Evolutionary conservation across 1,284 basidiomycete species (phyloP), one percentile per base, ranked within the genome.

Genomic region (Marasmius sp.): DNA sequence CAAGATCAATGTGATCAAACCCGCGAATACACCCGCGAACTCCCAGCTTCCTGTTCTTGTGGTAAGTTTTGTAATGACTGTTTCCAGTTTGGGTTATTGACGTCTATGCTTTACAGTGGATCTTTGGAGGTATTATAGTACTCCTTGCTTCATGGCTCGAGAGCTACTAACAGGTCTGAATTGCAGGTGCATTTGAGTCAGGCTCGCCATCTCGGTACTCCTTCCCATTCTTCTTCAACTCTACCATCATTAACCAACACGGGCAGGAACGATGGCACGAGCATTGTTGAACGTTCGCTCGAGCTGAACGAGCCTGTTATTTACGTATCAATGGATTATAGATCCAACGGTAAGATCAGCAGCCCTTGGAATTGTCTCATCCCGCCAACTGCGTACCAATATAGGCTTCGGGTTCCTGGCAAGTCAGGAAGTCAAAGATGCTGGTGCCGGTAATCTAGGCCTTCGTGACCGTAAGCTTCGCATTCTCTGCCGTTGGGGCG

Each of bases 261-360:
- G 59, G 61, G 11, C 53, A 81, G 78, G 61, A 81, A 81, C 62
- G 75, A 81, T 67, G 82, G 81, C 4, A 69, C 65, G 3, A 55
- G 63, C 6, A 80, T 86, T 51, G 83, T 87, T 3, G 67, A 76
- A 36, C 77, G 79, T 14, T 85, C 85, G 1, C 71, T 84, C 12
- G 71, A 69, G 6, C 66, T 85, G n/a, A 75, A 74, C 27, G 72
- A 78, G 59, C 82, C 84, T 0, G 74, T 84, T 33, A 74, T 87
- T 56, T 81, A 82, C 61, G 81, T 84, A 16, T 79, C 82, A 48
- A 75, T 85, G 73, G 86, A 87, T 68, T 86, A 87, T 67, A 77
- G 85, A 69, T 56, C 68, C 3, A 59, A 56, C 18, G 62, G 62
- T 73, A 58, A 39, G 67, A 22, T 33, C 12, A 33, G 14, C 27